phyloP scores from a whole-genome alignment of 495 filamentous ascomycete genomes.

The Penicillium steckii region DNA sequence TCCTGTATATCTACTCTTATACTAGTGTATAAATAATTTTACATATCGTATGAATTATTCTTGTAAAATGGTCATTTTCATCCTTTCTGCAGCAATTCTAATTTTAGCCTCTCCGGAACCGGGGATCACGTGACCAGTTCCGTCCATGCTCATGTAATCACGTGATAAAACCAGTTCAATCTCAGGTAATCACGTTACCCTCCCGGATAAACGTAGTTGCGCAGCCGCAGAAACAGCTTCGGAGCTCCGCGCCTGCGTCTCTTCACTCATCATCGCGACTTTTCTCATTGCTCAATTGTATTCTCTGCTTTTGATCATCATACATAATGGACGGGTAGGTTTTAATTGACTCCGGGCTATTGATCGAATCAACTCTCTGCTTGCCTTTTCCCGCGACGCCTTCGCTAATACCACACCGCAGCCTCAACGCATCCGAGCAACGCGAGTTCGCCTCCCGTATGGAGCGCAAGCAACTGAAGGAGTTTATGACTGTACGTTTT shows the following conservation, averaged over 20 bases:
- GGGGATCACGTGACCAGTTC: no score
- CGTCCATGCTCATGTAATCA: slow-evolving; percentile 5
- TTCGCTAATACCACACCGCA: slow-evolving; percentile 5
- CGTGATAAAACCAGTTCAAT: background rate
- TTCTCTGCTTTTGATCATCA: background rate
- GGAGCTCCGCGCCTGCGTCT: slow-evolving; percentile 29
- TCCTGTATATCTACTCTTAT: no score
- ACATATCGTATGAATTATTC: no score
- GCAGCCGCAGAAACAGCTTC: slow-evolving; percentile 34
- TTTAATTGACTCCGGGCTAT: background rate
- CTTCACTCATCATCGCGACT: slow-evolving; percentile 9
- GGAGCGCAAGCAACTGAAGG: slow-evolving; percentile 96
- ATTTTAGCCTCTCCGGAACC: no score
- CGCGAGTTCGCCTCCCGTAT: slow-evolving; percentile 88
- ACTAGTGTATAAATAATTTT: no score
- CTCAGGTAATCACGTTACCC: slow-evolving; percentile 22
- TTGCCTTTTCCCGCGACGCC: background rate
- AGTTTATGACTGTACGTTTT: slow-evolving; percentile 85
- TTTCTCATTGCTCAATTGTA: background rate
- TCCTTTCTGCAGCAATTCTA: no score
- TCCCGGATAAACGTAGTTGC: slow-evolving; percentile 22
- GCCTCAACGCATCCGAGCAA: slow-evolving; percentile 78
- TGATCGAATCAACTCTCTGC: no score
- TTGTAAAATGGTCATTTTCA: no score
- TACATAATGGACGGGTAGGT: slow-evolving; percentile 48